Conservation (phyloP, 176 grass and related monocot species). For the Aechmea fasciata region DNA sequence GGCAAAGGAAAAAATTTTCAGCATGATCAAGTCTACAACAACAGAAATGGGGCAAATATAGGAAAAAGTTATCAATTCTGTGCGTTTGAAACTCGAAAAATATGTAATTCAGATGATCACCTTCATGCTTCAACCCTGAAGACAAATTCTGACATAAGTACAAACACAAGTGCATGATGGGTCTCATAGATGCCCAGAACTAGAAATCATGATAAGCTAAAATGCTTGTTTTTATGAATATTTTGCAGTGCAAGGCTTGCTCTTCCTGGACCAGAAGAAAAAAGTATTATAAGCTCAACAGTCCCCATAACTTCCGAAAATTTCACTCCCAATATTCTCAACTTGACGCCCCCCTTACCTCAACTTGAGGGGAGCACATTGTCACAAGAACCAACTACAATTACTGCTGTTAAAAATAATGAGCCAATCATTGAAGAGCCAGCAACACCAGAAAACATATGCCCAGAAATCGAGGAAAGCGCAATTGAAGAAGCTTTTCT, state of each 20-base stretch:
- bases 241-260: slow-evolving; percentile 61
- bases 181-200: neutral
- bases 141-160: neutral
- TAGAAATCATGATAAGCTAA: slow-evolving; percentile 1
- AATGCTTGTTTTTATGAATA: slow-evolving; percentile 25
- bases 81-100: neutral
- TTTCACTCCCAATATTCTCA: neutral
- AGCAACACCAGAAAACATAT: slow-evolving; percentile 51
- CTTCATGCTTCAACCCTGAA: too few relatives aligned
- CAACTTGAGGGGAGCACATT: slow-evolving; percentile 30
- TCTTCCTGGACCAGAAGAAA: slow-evolving; percentile 65
- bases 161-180: neutral
- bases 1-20: too few relatives aligned
- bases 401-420: slow-evolving; percentile 18
- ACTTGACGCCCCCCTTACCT: neutral
- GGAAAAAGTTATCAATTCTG: neutral
- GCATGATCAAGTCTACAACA: neutral
- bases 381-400: slow-evolving; percentile 10
- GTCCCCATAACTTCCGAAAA: slow-evolving; percentile 19
- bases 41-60: neutral
- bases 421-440: slow-evolving; percentile 87
- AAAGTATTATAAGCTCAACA: slow-evolving; percentile 26
- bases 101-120: too few relatives aligned
- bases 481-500: slow-evolving; percentile 67
- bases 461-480: slow-evolving; percentile 28